Evolutionary conservation across 148 eudicot species (phyloP).

Genomic region (Vaccinium darrowii): DNA sequence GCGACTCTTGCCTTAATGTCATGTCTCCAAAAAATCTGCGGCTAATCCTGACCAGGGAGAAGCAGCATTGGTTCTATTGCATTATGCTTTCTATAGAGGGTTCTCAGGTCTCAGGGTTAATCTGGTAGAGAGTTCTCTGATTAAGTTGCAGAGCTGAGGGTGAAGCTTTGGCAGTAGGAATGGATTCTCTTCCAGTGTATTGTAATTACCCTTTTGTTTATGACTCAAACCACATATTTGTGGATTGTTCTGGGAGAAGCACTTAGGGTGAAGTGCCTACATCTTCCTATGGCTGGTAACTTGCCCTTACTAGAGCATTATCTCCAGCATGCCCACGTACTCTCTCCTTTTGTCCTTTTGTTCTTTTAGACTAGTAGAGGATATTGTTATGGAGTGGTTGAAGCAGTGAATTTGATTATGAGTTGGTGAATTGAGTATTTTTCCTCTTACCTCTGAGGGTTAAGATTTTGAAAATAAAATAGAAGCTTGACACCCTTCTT

Average conservation of each 20-base stretch:
- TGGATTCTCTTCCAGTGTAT: background rate
- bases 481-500: background rate
- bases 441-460: background rate
- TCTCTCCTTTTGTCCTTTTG: background rate
- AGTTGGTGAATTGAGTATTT: background rate
- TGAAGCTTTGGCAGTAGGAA: background rate
- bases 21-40: background rate
- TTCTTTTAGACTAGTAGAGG: background rate
- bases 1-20: background rate
- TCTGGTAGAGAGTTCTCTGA: slow-evolving; percentile 8
- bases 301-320: background rate
- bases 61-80: background rate
- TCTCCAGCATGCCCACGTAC: background rate
- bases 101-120: background rate
- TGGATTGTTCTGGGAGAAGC: background rate
- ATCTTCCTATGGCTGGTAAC: slow-evolving; percentile 2
- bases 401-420: background rate
- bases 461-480: background rate
- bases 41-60: background rate
- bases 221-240: background rate
- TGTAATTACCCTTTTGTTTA: background rate
- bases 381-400: background rate
- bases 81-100: background rate
- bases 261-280: background rate
- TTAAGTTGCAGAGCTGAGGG: background rate